A percentile compares a stretch with the other conserved stretches of the same genome.
phyloP scores from a whole-genome alignment of 2,329 filamentous ascomycete genomes.

The Chrysoporthe puriensis region DNA sequence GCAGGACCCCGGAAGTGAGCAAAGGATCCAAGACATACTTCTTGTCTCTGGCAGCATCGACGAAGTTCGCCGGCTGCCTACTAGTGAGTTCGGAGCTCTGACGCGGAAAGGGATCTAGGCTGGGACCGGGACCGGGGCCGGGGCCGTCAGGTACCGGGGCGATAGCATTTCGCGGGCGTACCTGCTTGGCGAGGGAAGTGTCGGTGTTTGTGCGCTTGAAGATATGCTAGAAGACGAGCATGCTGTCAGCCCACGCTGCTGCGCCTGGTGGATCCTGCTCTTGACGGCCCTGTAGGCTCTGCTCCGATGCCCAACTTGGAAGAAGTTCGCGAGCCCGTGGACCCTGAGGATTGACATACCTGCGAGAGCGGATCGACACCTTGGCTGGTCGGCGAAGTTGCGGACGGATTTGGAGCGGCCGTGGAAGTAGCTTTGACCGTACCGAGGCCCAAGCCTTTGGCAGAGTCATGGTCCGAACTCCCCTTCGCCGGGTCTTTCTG shows the following conservation, averaged over 20 bases:
- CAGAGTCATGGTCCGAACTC: conserved; percentile 13
- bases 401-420: conserved; percentile 1
- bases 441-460: conserved; percentile 2
- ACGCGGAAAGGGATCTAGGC: conserved; percentile 40
- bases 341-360: conserved; percentile 13
- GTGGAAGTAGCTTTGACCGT: conserved; percentile 11
- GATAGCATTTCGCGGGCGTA: conserved; percentile 52
- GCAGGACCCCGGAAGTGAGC: conserved; percentile 6
- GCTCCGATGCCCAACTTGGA: not conserved
- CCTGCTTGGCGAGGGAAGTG: conserved; percentile 52
- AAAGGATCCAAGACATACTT: conserved; percentile 56
- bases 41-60: conserved; percentile 61
- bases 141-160: conserved; percentile 57
- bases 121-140: conserved; percentile 49
- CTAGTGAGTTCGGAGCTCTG: conserved; percentile 46
- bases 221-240: conserved; percentile 52
- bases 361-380: conserved; percentile 29
- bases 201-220: conserved; percentile 70
- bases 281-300: not conserved
- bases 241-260: conserved; percentile 16
- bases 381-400: conserved; percentile 11
- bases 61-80: conserved; percentile 39
- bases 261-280: not conserved
- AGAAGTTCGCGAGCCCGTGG: not conserved
- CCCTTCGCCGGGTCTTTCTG: conserved; percentile 20